Conservation (phyloP, 148 eudicot species). For the Chenopodium quinoa region DNA sequence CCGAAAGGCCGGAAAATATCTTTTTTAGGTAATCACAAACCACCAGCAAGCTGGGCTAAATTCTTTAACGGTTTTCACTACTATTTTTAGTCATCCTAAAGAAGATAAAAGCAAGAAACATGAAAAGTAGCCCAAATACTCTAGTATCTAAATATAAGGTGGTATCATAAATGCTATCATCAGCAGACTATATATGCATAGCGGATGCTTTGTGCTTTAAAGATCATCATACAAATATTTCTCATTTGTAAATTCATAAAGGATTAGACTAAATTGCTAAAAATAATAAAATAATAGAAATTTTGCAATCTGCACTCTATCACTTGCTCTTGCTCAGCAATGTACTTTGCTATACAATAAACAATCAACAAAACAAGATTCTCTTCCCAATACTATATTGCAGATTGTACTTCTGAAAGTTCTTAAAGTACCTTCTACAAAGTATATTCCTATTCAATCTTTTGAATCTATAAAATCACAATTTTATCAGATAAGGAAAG, state of each 20-base stretch:
- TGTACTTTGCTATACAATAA: not conserved
- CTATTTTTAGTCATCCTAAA: no score
- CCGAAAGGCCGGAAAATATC: not conserved
- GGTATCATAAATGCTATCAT: not conserved
- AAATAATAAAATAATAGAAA: no score
- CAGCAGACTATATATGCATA: not conserved
- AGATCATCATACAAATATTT: not conserved
- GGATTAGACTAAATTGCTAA: not conserved
- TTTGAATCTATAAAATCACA: not conserved
- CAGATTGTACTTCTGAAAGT: no score
- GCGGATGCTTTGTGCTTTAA: not conserved
- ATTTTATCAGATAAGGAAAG: no score
- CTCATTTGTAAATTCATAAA: not conserved
- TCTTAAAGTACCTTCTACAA: not conserved
- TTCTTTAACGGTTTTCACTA: no score
- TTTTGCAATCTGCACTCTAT: not conserved
- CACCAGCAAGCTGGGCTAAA: not conserved
- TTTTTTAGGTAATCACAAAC: not conserved
- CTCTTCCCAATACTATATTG: not conserved
- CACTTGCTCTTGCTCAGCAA: not conserved
- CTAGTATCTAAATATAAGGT: not conserved
- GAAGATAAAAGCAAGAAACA: not conserved
- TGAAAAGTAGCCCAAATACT: not conserved
- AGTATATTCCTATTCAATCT: no score
- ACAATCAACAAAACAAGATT: not conserved